Conservation (phyloP, 805 yeast genomes). For the Torulaspora quercuum region DNA sequence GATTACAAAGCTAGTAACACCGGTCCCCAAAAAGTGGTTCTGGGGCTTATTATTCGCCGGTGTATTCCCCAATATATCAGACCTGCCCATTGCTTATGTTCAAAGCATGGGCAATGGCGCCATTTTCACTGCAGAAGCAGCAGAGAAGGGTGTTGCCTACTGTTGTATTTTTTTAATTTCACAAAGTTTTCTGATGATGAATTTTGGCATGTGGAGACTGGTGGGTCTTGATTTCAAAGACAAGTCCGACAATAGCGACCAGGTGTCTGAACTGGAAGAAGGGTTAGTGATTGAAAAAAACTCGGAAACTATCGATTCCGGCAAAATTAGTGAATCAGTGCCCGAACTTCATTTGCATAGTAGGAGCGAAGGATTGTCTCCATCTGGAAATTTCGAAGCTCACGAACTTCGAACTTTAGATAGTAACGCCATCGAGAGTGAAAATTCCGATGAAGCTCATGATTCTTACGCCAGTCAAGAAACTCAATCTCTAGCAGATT, state of each 20-base stretch:
- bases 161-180: slow-evolving; percentile 67
- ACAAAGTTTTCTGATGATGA: slow-evolving; percentile 66
- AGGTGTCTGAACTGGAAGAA: slow-evolving; percentile 1
- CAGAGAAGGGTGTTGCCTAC: slow-evolving; percentile 73
- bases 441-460: background rate
- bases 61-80: slow-evolving; percentile 73
- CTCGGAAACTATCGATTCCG: too few relatives aligned
- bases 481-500: slow-evolving; percentile 4
- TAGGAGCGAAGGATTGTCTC: too few relatives aligned
- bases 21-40: slow-evolving; percentile 67
- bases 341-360: too few relatives aligned
- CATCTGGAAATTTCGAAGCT: slow-evolving; percentile 1
- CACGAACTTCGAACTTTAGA: slow-evolving; percentile 2
- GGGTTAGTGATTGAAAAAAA: background rate
- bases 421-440: slow-evolving; percentile 7
- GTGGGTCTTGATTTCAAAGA: slow-evolving; percentile 65
- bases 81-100: slow-evolving; percentile 79
- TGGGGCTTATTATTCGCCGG: slow-evolving; percentile 76
- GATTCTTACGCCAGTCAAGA: background rate
- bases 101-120: slow-evolving; percentile 66
- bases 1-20: slow-evolving; percentile 45
- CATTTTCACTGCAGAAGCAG: slow-evolving; percentile 51
- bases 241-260: slow-evolving; percentile 22
- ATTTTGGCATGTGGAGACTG: slow-evolving; percentile 68
- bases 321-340: too few relatives aligned